Percentiles rank a stretch among this genome's conserved stretches.
Conservation (phyloP, 345 rosid species). For the Populus ilicifolia region DNA sequence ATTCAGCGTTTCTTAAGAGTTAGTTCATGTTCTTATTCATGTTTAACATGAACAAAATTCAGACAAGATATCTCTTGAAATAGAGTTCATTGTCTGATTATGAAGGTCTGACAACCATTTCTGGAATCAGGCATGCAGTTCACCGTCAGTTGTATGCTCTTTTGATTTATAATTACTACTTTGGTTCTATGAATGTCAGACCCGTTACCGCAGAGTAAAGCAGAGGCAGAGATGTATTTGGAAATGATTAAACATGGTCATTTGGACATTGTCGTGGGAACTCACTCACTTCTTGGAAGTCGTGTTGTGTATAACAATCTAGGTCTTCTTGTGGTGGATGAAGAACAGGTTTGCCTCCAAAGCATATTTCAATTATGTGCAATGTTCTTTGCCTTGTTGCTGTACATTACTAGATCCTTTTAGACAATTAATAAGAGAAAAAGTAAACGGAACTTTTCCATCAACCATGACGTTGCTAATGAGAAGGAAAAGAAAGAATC, state of each 20-base stretch:
- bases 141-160: conserved; percentile 1
- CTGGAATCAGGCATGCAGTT: neutral
- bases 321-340: conserved; percentile 96
- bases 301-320: conserved; percentile 85
- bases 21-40: neutral
- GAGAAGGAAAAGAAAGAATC: neutral
- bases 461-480: neutral
- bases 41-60: neutral
- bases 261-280: conserved; percentile 80
- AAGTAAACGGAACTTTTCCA: neutral
- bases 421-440: neutral
- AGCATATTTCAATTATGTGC: conserved; percentile 8
- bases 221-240: conserved; percentile 69
- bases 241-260: conserved; percentile 72
- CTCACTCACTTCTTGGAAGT: conserved; percentile 94
- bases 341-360: conserved; percentile 78
- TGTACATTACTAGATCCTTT: neutral
- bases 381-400: conserved; percentile 7
- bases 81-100: neutral
- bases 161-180: neutral
- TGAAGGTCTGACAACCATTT: neutral
- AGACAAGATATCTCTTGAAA: neutral
- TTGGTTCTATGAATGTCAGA: conserved; percentile 17
- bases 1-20: neutral
- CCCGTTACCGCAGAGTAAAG: conserved; percentile 54